Percentiles rank a stretch among this genome's conserved stretches.
Conservation (phyloP, 73 alveolate species). For the Blepharisma japonicum region DNA sequence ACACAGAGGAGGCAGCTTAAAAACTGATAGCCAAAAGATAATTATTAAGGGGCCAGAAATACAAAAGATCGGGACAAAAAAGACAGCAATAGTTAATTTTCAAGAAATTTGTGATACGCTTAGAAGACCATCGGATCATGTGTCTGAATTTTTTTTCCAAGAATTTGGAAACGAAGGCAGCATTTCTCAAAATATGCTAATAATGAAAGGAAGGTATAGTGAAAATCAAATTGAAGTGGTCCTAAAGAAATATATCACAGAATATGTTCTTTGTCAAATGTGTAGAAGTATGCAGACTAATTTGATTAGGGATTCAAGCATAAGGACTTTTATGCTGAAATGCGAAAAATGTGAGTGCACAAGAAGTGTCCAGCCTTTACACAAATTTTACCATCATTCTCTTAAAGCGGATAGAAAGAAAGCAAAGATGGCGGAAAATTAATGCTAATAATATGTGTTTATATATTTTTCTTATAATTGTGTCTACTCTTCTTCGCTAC, state of each 20-base stretch:
- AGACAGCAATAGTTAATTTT: too few relatives aligned
- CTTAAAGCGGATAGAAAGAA: slow-evolving; percentile 27
- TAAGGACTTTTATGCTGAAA: slow-evolving; percentile 48
- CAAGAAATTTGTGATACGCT: too few relatives aligned
- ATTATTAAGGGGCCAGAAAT: too few relatives aligned
- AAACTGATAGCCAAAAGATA: too few relatives aligned
- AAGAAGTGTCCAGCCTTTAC: slow-evolving; percentile 38
- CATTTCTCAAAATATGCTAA: not conserved
- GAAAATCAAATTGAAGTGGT: slow-evolving; percentile 44
- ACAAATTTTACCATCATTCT: slow-evolving; percentile 8
- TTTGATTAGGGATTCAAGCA: slow-evolving; percentile 44
- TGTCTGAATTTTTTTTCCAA: too few relatives aligned
- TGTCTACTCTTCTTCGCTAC: too few relatives aligned
- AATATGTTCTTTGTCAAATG: slow-evolving; percentile 49
- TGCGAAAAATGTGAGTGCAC: slow-evolving; percentile 53
- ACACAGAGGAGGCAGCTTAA: too few relatives aligned
- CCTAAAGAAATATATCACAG: slow-evolving; percentile 43
- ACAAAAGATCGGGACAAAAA: too few relatives aligned
- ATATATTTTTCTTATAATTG: too few relatives aligned
- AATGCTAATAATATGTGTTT: too few relatives aligned
- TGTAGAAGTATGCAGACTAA: slow-evolving; percentile 56
- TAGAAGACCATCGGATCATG: too few relatives aligned
- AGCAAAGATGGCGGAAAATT: not conserved
- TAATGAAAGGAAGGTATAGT: slow-evolving; percentile 46
- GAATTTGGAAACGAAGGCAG: too few relatives aligned